A percentile compares a stretch with the other conserved stretches of the same genome.
Evolutionary conservation across 2,329 filamentous ascomycete genomes (phyloP).

Genomic region (Proliferodiscus dingleyae): DNA sequence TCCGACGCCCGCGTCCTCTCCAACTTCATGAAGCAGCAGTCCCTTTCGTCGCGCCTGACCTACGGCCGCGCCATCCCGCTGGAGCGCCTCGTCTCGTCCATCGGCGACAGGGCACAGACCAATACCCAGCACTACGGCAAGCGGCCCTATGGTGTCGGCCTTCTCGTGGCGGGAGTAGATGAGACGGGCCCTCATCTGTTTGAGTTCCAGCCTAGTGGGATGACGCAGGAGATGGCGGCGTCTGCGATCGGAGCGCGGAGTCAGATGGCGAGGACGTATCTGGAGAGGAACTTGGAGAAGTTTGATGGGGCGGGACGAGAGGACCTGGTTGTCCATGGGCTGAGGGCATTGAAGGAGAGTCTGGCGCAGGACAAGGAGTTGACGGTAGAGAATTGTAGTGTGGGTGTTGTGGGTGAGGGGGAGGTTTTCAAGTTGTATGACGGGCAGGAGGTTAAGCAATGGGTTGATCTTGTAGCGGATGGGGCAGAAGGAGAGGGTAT

Average conservation of each 20-base stretch:
- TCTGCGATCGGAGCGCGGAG: slow-evolving; percentile 93
- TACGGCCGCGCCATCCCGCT: slow-evolving; percentile 92
- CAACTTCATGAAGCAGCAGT: slow-evolving; percentile 99
- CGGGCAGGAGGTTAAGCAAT: slow-evolving; percentile 77
- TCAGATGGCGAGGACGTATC: slow-evolving; percentile 96
- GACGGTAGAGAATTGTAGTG: slow-evolving; percentile 92
- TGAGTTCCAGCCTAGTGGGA: slow-evolving; percentile 93
- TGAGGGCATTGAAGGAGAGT: slow-evolving; percentile 90
- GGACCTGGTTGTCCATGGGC: slow-evolving; percentile 83
- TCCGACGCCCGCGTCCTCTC: slow-evolving; percentile 97
- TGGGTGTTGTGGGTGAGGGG: slow-evolving; percentile 71
- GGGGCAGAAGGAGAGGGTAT: slow-evolving; percentile 45
- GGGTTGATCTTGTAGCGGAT: slow-evolving; percentile 70
- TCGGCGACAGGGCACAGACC: slow-evolving; percentile 92
- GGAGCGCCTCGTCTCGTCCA: slow-evolving; percentile 82
- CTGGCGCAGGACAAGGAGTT: slow-evolving; percentile 96
- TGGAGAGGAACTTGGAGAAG: slow-evolving; percentile 84
- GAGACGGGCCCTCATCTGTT: slow-evolving; percentile 92
- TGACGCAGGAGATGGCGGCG: slow-evolving; percentile 95
- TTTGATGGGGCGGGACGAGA: slow-evolving; percentile 75
- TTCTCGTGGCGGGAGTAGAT: slow-evolving; percentile 90
- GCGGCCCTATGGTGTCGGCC: slow-evolving; percentile 90
- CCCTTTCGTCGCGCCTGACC: slow-evolving; percentile 88
- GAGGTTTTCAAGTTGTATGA: slow-evolving; percentile 88
- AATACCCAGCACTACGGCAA: slow-evolving; percentile 98